Conservation (phyloP, 2,329 filamentous ascomycete genomes). For the Arthroderma sp. region DNA sequence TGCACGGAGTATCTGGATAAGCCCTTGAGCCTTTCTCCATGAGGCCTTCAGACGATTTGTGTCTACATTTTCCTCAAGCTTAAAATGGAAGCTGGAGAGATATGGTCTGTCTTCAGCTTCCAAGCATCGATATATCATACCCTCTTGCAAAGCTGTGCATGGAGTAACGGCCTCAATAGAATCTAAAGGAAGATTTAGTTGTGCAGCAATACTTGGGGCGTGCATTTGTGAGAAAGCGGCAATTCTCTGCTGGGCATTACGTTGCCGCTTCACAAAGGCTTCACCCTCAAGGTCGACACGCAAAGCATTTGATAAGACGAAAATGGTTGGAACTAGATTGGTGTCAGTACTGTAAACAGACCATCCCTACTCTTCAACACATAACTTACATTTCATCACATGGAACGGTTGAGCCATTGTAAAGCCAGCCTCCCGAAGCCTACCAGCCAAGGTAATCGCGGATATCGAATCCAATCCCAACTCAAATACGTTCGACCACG, state of each 20-base stretch:
- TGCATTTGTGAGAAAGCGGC: conserved; percentile 52
- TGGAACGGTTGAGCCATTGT: conserved; percentile 46
- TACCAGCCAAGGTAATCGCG: conserved; percentile 54
- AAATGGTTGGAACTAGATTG: conserved; percentile 22
- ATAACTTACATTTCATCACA: conserved; percentile 48
- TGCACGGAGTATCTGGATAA: conserved; percentile 56
- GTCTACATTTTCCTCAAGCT: conserved; percentile 37
- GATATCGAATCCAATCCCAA: conserved; percentile 82
- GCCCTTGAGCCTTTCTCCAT: conserved; percentile 42
- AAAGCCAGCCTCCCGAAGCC: conserved; percentile 52
- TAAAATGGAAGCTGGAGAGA: conserved; percentile 61
- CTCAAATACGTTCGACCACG: conserved; percentile 62
- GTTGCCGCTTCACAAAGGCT: conserved; percentile 10
- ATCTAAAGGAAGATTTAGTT: conserved; percentile 37
- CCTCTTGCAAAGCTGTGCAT: conserved; percentile 75
- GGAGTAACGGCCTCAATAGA: conserved; percentile 63
- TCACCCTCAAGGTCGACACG: conserved; percentile 5
- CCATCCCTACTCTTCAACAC: conserved; percentile 24
- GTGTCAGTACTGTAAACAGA: conserved; percentile 21
- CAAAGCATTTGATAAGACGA: conserved; percentile 24
- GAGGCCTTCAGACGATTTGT: conserved; percentile 38
- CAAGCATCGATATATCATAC: conserved; percentile 62
- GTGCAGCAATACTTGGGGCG: conserved; percentile 37
- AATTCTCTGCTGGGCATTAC: conserved; percentile 47
- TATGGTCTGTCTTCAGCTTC: conserved; percentile 49